phyloP scores from a whole-genome alignment of 2,329 filamentous ascomycete species.

The Leptographium radiaticola region DNA sequence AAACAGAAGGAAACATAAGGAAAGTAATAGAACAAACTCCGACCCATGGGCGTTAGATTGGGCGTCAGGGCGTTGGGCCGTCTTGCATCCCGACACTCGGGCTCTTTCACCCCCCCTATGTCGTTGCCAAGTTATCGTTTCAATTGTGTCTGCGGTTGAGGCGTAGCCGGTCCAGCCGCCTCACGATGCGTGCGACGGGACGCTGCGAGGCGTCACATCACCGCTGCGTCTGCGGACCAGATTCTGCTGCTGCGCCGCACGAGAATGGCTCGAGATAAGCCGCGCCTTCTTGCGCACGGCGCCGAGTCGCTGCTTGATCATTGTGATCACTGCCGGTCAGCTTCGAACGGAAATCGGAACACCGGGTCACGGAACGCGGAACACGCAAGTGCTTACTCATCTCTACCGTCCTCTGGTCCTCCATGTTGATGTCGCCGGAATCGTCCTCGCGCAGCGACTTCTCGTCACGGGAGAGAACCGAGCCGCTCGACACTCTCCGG shows the following conservation, averaged over 20 bases:
- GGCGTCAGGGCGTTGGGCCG: background rate
- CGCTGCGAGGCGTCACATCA: constrained; percentile 41
- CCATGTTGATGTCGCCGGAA: constrained; percentile 42
- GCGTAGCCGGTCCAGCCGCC: background rate
- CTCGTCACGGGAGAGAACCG: constrained; percentile 24
- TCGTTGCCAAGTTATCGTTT: background rate
- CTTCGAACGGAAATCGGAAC: background rate
- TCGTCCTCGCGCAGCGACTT: constrained; percentile 27
- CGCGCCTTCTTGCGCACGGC: constrained; percentile 47
- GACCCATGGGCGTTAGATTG: background rate
- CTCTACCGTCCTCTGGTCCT: constrained; percentile 60
- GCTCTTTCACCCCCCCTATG: background rate
- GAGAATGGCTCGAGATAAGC: constrained; percentile 46
- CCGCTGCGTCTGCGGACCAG: constrained; percentile 37
- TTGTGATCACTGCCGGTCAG: constrained; percentile 41
- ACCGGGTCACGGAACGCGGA: background rate
- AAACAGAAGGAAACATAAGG: constrained; percentile 3
- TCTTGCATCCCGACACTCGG: background rate
- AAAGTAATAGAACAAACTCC: background rate
- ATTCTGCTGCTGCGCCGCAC: constrained; percentile 30
- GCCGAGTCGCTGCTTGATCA: constrained; percentile 44
- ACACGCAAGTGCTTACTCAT: constrained; percentile 45
- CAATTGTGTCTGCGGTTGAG: background rate
- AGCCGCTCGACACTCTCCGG: constrained; percentile 18
- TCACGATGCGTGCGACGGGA: constrained; percentile 31